Evolutionary conservation across 169 alveolate species (phyloP), one percentile per base, ranked within the genome.

Genomic region (Plasmodium cynomolgi): DNA sequence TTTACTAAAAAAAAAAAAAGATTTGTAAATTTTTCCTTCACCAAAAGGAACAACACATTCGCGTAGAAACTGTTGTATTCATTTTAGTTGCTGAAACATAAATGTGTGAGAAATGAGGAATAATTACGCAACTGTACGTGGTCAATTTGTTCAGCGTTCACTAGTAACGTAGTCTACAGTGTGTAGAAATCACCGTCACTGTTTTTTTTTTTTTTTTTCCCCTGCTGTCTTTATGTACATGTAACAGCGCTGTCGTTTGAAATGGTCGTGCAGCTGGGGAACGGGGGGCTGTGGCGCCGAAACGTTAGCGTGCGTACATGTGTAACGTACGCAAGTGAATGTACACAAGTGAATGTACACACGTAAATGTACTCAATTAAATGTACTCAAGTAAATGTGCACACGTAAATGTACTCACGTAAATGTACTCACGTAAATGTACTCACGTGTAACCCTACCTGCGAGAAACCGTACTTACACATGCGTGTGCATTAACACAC

Each of bases 141-240:
- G 39, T 39, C n/a, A 79, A 79, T 39, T 37, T 33, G 84, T 37
- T 20, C 23, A 20, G 50, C 20, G 26, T 79, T 34, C 54, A 41
- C 62, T 79, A 5, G 50, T 79, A 79, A 39, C 71, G 33, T 39
- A n/a, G 13, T 80, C 84, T 80, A 80, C 37, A 80, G 3, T 41
- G 20, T 80, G 50, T 34, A 39, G 73, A 80, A 34, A 80, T 80
- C 31, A 62, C 50, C 71, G 84, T 80, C 56, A 44, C 71, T 20
- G 73, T 34, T n/a, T 15, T 9, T 26, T 56, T 82, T 29, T 39
- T 33, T 37, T 26, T 20, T 23, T 54, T 82, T 26, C 33, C 8
- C 33, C 11, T 11, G 1, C 41, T 23, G 8, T 50, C 29, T 82
- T 50, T 54, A 11, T 29, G 79, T 6, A 82, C 50, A 26, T 8